phyloP scores from a whole-genome alignment of 2,329 filamentous ascomycete species.

The Aspergillus versicolor region DNA sequence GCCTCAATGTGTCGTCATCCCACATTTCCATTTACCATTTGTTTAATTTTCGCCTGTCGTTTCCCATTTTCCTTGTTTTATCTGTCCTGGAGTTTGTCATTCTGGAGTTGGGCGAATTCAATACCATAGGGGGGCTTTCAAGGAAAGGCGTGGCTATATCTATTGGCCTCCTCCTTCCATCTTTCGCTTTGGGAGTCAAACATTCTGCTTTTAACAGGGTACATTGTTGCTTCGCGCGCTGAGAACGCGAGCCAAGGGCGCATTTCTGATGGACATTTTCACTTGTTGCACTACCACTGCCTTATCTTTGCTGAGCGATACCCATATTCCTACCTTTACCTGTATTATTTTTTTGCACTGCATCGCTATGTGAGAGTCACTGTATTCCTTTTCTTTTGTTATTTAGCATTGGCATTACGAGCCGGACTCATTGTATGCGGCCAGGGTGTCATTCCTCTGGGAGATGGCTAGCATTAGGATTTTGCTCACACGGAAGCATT shows the following conservation, averaged over 20 bases:
- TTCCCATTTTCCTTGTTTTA: constrained; percentile 7
- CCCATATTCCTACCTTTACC: constrained; percentile 19
- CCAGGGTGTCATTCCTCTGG: constrained; percentile 15
- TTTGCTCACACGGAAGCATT: constrained; percentile 15
- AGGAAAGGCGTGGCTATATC: constrained; percentile 13
- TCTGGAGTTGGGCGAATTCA: constrained; percentile 13
- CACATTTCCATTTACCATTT: constrained; percentile 18
- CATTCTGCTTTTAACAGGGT: constrained; percentile 8
- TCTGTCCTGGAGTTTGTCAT: not conserved
- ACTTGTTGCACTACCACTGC: constrained; percentile 16
- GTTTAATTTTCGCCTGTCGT: constrained; percentile 10
- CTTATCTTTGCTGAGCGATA: constrained; percentile 28
- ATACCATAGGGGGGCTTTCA: constrained; percentile 12
- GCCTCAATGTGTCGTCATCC: constrained; percentile 19
- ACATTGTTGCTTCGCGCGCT: constrained; percentile 6
- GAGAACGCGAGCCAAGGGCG: constrained; percentile 12
- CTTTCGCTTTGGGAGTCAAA: constrained; percentile 3
- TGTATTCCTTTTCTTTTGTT: constrained; percentile 11
- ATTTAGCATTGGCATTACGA: constrained; percentile 11
- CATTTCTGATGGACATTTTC: constrained; percentile 13
- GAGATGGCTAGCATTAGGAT: constrained; percentile 22
- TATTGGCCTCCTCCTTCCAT: constrained; percentile 9
- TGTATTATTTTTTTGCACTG: constrained; percentile 18
- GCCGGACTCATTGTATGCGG: constrained; percentile 14
- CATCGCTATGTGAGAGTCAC: constrained; percentile 12